A percentile compares a stretch with the other conserved stretches of the same genome.
Conservation (phyloP, 1,284 basidiomycete species). For the Ceratorhiza oryzae-sativae region DNA sequence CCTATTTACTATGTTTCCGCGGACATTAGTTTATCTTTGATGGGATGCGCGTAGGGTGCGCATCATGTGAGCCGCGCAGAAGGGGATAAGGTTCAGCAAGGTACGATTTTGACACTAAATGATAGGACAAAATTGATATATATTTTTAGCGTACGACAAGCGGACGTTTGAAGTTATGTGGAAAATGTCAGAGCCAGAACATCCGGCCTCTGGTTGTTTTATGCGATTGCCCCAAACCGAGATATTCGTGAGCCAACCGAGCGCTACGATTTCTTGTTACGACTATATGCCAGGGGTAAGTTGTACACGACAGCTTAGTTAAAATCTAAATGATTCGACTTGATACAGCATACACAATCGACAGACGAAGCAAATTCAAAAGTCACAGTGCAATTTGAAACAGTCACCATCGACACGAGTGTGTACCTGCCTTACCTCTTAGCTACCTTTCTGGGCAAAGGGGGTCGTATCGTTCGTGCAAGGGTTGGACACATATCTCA, state of each 20-base stretch:
- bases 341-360: constrained; percentile 60
- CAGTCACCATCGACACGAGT: constrained; percentile 71
- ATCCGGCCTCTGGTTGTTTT: constrained; percentile 63
- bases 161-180: constrained; percentile 79
- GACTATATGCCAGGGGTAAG: constrained; percentile 69
- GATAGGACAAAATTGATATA: no score
- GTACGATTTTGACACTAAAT: background rate
- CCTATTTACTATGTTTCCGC: no score
- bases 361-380: constrained; percentile 54
- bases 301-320: background rate
- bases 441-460: constrained; percentile 63
- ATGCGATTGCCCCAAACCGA: constrained; percentile 67
- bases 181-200: constrained; percentile 66
- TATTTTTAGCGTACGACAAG: constrained; percentile 63
- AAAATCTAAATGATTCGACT: background rate
- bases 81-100: constrained; percentile 57
- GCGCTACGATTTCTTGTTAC: constrained; percentile 49
- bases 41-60: constrained; percentile 57
- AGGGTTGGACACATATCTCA: constrained; percentile 1
- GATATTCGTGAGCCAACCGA: constrained; percentile 55
- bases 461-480: constrained; percentile 57
- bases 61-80: constrained; percentile 69
- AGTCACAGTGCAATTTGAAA: constrained; percentile 64
- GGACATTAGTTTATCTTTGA: no score
- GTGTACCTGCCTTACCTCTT: constrained; percentile 73